Conservation (phyloP, 768 basidiomycete genomes). For the Amanita inopinata region DNA sequence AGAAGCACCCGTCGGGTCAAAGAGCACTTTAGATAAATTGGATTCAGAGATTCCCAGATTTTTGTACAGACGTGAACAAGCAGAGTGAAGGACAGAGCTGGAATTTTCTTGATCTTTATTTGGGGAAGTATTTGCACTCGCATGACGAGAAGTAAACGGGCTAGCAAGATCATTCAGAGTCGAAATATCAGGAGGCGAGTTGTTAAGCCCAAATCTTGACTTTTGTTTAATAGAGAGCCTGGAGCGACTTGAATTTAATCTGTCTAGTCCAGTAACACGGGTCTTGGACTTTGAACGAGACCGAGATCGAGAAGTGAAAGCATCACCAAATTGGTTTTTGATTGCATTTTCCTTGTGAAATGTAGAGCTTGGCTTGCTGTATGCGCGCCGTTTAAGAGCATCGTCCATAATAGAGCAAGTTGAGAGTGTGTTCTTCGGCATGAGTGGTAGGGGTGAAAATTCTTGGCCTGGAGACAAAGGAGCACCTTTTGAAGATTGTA, state of each 20-base stretch:
- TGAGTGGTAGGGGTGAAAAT: slow-evolving; percentile 1
- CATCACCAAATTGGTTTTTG: not conserved
- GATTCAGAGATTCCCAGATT: not conserved
- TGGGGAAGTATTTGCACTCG: not conserved
- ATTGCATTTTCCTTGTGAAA: slow-evolving; percentile 8
- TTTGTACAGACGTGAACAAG: not conserved
- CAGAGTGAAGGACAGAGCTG: not conserved
- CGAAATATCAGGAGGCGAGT: not conserved
- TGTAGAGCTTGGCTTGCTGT: not conserved
- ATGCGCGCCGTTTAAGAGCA: slow-evolving; percentile 1
- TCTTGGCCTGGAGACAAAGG: not conserved
- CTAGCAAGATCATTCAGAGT: not conserved
- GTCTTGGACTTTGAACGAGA: not conserved
- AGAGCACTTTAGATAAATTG: not conserved
- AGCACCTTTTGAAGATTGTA: slow-evolving; percentile 1
- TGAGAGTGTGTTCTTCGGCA: not conserved
- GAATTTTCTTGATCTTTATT: not conserved
- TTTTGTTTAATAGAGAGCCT: not conserved
- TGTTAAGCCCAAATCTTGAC: not conserved
- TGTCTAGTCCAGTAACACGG: not conserved
- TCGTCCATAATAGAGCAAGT: not conserved
- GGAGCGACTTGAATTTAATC: not conserved
- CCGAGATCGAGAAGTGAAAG: not conserved
- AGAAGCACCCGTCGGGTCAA: not conserved
- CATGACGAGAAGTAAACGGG: slow-evolving; percentile 7